Evolutionary conservation across 2,329 filamentous ascomycete species (phyloP).

Genomic region (Camptophora hylomeconis): DNA sequence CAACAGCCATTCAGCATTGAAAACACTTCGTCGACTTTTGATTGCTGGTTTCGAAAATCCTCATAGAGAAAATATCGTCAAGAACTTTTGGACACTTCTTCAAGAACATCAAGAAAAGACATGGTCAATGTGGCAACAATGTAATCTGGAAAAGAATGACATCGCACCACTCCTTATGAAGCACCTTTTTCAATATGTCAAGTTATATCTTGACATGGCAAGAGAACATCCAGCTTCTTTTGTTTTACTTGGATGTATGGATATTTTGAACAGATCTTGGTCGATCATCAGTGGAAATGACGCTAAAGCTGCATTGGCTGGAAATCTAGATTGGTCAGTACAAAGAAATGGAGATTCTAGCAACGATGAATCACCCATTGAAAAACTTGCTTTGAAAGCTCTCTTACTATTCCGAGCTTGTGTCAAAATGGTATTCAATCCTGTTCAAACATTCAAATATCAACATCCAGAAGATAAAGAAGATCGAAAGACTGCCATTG

Average conservation of each 20-base stretch:
- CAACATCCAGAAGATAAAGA: constrained; percentile 59
- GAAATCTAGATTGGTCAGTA: constrained; percentile 23
- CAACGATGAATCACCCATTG: constrained; percentile 46
- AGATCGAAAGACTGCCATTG: constrained; percentile 58
- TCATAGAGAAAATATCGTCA: constrained; percentile 61
- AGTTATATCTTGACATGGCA: constrained; percentile 81
- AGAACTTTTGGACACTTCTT: constrained; percentile 67
- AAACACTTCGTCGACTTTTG: constrained; percentile 65
- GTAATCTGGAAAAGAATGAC: constrained; percentile 23
- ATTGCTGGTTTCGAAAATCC: constrained; percentile 75
- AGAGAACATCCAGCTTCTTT: constrained; percentile 70
- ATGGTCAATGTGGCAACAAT: constrained; percentile 47
- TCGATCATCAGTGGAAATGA: constrained; percentile 50
- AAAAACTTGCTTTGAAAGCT: constrained; percentile 71
- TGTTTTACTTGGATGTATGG: constrained; percentile 62
- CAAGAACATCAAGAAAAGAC: constrained; percentile 68
- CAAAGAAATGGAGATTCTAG: constrained; percentile 33
- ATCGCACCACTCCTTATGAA: constrained; percentile 57
- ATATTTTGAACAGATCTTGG: constrained; percentile 77
- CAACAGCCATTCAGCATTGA: constrained; percentile 54
- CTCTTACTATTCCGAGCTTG: constrained; percentile 72
- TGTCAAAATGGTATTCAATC: constrained; percentile 71
- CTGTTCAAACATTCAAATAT: constrained; percentile 72
- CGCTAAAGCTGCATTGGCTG: constrained; percentile 10
- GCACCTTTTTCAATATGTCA: constrained; percentile 79